Conservation (phyloP, 2,329 filamentous ascomycete species). For the Aspergillus sp. region DNA sequence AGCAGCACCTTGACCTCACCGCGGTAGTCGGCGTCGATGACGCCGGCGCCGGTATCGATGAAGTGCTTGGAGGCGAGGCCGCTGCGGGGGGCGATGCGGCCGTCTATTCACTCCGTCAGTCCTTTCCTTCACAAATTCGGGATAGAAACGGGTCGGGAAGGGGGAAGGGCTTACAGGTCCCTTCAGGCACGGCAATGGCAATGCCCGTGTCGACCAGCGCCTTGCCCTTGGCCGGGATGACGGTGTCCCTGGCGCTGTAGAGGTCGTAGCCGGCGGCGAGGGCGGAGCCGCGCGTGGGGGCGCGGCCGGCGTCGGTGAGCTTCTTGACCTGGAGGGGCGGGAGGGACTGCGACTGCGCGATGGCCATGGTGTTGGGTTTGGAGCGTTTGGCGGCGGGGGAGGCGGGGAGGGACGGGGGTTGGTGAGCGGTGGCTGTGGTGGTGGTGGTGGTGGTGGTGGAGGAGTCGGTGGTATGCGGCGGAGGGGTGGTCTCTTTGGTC, state of each 20-base stretch:
- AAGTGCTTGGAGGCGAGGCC: constrained; percentile 90
- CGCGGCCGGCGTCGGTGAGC: constrained; percentile 72
- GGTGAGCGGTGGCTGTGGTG: constrained; percentile 37
- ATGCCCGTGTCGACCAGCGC: constrained; percentile 88
- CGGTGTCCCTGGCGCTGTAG: constrained; percentile 72
- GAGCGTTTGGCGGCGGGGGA: constrained; percentile 79
- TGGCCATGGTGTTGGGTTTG: constrained; percentile 56
- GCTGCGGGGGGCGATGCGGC: constrained; percentile 85
- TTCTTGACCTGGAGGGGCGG: constrained; percentile 84
- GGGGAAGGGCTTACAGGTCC: constrained; percentile 69
- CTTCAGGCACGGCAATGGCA: constrained; percentile 82
- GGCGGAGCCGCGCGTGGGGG: constrained; percentile 84
- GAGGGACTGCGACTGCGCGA: constrained; percentile 40
- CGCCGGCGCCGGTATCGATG: constrained; percentile 92
- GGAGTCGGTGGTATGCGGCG: constrained; percentile 23
- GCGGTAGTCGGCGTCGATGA: constrained; percentile 96
- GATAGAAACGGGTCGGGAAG: neutral
- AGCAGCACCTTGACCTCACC: constrained; percentile 91
- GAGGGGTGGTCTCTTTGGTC: constrained; percentile 45
- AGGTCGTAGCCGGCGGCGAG: constrained; percentile 94
- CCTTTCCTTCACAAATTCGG: neutral
- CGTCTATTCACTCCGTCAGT: constrained; percentile 58
- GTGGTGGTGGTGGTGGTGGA: no score
- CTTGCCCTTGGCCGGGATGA: constrained; percentile 79
- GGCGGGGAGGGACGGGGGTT: constrained; percentile 60